phyloP scores from a whole-genome alignment of 352 stramenopile genomes.

The Pythium pyrilobum region DNA sequence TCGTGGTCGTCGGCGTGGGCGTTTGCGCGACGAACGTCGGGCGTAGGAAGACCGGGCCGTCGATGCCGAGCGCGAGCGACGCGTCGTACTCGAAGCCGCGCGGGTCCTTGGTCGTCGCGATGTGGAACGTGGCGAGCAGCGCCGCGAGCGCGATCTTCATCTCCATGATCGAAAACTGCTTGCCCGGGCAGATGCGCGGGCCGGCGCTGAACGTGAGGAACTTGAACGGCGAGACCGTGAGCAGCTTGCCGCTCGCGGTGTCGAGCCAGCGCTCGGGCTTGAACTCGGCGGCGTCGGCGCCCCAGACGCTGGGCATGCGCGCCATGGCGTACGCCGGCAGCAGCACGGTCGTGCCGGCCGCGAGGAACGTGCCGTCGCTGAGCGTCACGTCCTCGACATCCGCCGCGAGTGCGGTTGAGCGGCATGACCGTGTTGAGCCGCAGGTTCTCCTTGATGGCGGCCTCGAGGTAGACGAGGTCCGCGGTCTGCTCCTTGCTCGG shows the following conservation, averaged over 20 bases:
- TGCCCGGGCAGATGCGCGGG: constrained; percentile 51
- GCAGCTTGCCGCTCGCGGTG: constrained; percentile 23
- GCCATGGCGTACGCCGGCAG: constrained; percentile 56
- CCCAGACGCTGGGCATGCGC: constrained; percentile 52
- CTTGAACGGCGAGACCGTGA: constrained; percentile 46
- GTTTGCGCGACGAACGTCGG: neutral
- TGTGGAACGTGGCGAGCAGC: constrained; percentile 37
- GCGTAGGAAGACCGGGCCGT: constrained; percentile 1
- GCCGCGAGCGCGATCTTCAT: constrained; percentile 50
- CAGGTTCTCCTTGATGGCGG: constrained; percentile 57
- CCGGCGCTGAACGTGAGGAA: constrained; percentile 69
- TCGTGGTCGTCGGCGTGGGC: no score
- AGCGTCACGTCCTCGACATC: constrained; percentile 40
- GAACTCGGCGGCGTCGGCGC: constrained; percentile 52
- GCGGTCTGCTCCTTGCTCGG: constrained; percentile 40
- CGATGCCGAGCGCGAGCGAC: constrained; percentile 9
- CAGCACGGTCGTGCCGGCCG: constrained; percentile 32
- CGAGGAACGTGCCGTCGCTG: constrained; percentile 58
- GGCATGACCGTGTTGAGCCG: constrained; percentile 58
- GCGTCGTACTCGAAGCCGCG: constrained; percentile 5
- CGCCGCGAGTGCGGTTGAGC: constrained; percentile 36
- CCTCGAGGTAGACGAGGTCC: constrained; percentile 61
- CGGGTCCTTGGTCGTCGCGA: constrained; percentile 28
- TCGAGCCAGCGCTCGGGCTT: constrained; percentile 71
- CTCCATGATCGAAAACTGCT: constrained; percentile 58